These are phyloP conservation scores for Theobroma grandiflorum DNA, from an alignment of 441 rosid species.

Conservation along the genomic window DNA sequence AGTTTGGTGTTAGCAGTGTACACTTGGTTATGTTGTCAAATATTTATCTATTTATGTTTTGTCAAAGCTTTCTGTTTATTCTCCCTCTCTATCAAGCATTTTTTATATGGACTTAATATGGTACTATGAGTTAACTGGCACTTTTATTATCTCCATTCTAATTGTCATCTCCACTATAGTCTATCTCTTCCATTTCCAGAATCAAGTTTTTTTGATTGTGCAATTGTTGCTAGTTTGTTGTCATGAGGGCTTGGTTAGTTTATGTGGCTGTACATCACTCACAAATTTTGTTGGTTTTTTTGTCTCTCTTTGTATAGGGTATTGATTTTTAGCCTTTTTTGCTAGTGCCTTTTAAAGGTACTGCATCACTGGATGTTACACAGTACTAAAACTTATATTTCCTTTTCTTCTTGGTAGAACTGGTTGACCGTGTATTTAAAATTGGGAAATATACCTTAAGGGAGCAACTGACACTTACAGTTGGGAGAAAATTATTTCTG, in stretches of 20 bases:
- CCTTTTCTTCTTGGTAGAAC: slow-evolving; percentile 7
- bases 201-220: not conserved
- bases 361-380: not conserved
- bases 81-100: not conserved
- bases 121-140: not conserved
- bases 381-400: not conserved
- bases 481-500: not conserved
- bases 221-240: not conserved
- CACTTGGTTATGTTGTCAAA: not conserved
- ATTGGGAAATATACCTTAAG: not conserved
- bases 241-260: not conserved
- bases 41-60: not conserved
- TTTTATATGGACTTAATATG: not conserved
- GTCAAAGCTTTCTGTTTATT: not conserved
- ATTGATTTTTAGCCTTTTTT: not conserved
- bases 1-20: not conserved
- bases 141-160: not conserved
- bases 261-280: not conserved
- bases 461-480: not conserved
- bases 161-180: not conserved
- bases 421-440: not conserved
- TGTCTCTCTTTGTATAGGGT: not conserved
- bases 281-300: not conserved
- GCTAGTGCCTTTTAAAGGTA: not conserved
- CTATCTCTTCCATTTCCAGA: not conserved